phyloP scores from a whole-genome alignment of 495 filamentous ascomycete species.

The Hypoxylon cercidicola region DNA sequence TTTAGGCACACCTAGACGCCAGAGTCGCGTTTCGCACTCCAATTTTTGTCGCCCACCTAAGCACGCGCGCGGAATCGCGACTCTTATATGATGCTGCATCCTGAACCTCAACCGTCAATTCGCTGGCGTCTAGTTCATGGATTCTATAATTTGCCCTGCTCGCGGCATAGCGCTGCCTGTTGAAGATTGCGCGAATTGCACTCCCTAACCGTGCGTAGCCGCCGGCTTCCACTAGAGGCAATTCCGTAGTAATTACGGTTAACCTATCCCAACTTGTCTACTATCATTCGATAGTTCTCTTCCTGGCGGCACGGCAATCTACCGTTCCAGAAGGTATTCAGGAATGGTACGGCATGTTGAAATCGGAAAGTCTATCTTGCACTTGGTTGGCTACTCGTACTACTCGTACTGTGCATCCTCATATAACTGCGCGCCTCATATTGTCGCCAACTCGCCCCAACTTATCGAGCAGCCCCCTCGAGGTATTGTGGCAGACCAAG shows the following conservation, averaged over 20 bases:
- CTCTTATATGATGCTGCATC: neutral
- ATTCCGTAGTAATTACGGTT: constrained; percentile 24
- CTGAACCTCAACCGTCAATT: constrained; percentile 4
- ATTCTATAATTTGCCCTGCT: too few relatives aligned
- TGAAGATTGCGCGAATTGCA: constrained; percentile 16
- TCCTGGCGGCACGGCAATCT: constrained; percentile 35
- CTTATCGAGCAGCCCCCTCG: constrained; percentile 4
- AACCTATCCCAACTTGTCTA: neutral
- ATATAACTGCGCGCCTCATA: constrained; percentile 12
- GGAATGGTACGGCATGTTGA: constrained; percentile 19
- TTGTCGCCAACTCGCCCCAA: constrained; percentile 9
- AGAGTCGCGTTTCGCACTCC: neutral
- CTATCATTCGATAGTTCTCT: constrained; percentile 15
- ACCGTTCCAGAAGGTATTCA: constrained; percentile 23
- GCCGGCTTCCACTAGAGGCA: constrained; percentile 23
- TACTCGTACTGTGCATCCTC: constrained; percentile 6
- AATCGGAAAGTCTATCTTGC: constrained; percentile 3
- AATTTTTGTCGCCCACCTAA: neutral
- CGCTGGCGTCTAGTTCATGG: constrained; percentile 7
- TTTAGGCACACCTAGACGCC: neutral
- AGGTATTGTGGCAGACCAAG: constrained; percentile 1
- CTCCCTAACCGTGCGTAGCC: constrained; percentile 17
- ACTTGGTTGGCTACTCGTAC: constrained; percentile 17
- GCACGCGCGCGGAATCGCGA: constrained; percentile 13
- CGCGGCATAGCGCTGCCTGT: constrained; percentile 1